Conservation (phyloP, 2,329 filamentous ascomycete species). For the Penicillium digitatum region DNA sequence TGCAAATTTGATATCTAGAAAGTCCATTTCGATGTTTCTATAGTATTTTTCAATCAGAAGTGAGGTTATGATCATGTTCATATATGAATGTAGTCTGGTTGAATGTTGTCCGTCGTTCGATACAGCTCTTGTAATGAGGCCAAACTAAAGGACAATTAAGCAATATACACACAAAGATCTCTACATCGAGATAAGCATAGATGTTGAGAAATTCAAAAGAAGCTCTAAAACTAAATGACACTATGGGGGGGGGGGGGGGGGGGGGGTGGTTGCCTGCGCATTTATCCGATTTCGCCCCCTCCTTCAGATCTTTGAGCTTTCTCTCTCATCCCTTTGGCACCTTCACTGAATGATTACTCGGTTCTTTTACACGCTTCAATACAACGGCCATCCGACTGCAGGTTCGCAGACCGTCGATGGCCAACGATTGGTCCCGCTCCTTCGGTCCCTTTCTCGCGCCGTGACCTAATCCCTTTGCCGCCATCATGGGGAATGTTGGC, state of each 20-base stretch:
- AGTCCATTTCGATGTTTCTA: not conserved
- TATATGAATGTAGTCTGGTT: not conserved
- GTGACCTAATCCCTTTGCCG: slow-evolving; percentile 24
- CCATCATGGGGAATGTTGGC: slow-evolving; percentile 84
- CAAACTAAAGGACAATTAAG: too few species aligned
- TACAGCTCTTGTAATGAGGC: not conserved
- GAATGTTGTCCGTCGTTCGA: not conserved
- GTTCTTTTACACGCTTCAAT: slow-evolving; percentile 9
- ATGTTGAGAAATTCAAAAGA: too few species aligned
- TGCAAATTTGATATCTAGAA: not conserved
- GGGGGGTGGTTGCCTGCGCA: slow-evolving; percentile 4
- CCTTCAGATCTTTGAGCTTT: slow-evolving; percentile 16
- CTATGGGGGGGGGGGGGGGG: not conserved
- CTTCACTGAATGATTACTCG: slow-evolving; percentile 22
- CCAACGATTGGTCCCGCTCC: slow-evolving; percentile 24
- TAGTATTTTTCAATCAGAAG: not conserved
- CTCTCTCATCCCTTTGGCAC: slow-evolving; percentile 2
- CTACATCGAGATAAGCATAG: too few species aligned
- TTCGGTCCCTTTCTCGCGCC: slow-evolving; percentile 28
- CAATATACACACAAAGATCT: too few species aligned
- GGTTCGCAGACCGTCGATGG: slow-evolving; percentile 33
- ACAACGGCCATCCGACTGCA: slow-evolving; percentile 22
- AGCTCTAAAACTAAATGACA: not conserved
- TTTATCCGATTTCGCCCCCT: slow-evolving; percentile 16
- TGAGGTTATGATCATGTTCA: not conserved